Evolutionary conservation across 2,329 filamentous ascomycete species (phyloP), one percentile per base, ranked within the genome.

Genomic region (Pezicula rhizophila): DNA sequence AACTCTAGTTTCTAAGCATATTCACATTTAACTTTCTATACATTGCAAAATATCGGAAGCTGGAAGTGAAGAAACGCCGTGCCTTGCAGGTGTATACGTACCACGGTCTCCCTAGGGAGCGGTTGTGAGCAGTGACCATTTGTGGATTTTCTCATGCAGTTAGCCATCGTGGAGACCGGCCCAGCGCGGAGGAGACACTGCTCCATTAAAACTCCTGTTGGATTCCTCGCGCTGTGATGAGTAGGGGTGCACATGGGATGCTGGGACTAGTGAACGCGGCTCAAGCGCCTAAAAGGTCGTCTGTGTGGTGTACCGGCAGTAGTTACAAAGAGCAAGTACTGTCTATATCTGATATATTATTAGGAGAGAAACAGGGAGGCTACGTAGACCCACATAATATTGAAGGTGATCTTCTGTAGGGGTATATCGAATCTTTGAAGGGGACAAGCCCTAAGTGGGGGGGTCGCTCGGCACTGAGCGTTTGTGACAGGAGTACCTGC

Each of bases 21-120:
- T 23, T 23, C 5, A 23, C 23, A 23, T 23, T 23, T 23, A 23
- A 23, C 23, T 23, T 23, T 23, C 23, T 5, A 1, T 10, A 4
- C 28, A 31, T 31, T 10, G 28, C 28, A 10, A 5, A 4, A 31
- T 4, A 11, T 10, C 28, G 28, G 28, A 31, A 10, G 28, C 3
- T 10, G 28, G 28, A 31, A 10, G 28, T 31, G 28, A 31, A 31
- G 8, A 7, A 10, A 10, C 28, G 3, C 28, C 28, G 28, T 31
- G 25, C 15, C 18, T 33, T 50, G 48, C 48, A 50, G 44, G 20
- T 43, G 50, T 35, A 43, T 49, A 48, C 50, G 51, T 48, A 43
- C 42, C 38, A 42, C 46, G 26, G 44, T 51, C n/a, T 20, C 46
- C 37, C 23, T 12, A 5, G 28, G 28, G 5, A 31, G 28, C 28